phyloP scores from a whole-genome alignment of 805 yeast genomes.

The Saturnispora gosingensis region DNA sequence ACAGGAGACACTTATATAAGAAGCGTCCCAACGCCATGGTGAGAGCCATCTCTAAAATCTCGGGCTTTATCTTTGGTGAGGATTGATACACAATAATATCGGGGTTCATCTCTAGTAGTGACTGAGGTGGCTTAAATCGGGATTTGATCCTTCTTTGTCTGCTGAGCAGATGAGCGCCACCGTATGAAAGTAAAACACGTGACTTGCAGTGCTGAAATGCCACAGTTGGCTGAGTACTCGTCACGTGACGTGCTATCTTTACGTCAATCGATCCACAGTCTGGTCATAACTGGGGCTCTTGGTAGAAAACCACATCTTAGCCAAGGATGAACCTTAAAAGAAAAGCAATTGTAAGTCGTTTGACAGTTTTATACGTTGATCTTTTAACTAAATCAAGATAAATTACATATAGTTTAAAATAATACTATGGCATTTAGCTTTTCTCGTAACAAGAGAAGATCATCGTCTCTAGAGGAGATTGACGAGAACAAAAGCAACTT shows the following conservation, averaged over 20 bases:
- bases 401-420: neutral
- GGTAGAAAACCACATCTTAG: neutral
- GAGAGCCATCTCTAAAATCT: slow-evolving; percentile 5
- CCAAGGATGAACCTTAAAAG: neutral
- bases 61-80: slow-evolving; percentile 12
- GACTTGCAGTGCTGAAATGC: neutral
- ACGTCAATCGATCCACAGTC: neutral
- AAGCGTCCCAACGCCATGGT: neutral
- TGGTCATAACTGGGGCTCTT: neutral
- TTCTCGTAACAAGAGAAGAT: neutral
- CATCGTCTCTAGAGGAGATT: neutral
- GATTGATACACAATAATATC: slow-evolving; percentile 5
- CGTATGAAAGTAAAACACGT: neutral
- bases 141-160: neutral
- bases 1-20: slow-evolving; percentile 5
- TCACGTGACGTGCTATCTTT: neutral
- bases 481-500: neutral
- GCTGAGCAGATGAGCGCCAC: slow-evolving; percentile 2
- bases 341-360: neutral
- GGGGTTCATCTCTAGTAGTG: slow-evolving; percentile 12
- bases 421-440: neutral
- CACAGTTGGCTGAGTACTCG: neutral
- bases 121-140: neutral
- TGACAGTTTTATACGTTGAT: neutral
- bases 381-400: neutral